Percentiles rank a stretch among this genome's conserved stretches.
Conservation (phyloP, 306 rosid species). For the Casuarina equisetifolia region DNA sequence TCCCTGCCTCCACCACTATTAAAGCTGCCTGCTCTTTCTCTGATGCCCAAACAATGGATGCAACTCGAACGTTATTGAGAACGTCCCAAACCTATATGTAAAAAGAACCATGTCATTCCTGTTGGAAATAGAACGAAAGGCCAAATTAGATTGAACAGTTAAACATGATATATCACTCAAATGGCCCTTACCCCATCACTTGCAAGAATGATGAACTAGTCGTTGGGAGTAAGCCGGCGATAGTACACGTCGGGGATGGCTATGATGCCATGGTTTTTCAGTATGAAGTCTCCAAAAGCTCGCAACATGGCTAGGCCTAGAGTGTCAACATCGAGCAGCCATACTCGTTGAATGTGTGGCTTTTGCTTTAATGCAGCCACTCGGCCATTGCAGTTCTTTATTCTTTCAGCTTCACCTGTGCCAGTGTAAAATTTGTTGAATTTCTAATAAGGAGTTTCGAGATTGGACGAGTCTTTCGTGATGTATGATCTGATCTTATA, state of each 20-base stretch:
- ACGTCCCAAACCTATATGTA: conserved; percentile 69
- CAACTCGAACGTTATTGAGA: conserved; percentile 56
- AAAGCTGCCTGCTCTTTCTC: conserved; percentile 57
- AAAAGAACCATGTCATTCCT: neutral
- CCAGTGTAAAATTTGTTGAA: neutral
- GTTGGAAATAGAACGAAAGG: neutral
- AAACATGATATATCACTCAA: conserved; percentile 27
- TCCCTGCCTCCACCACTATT: conserved; percentile 59
- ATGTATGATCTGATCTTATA: too few species aligned
- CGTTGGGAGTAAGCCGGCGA: conserved; percentile 42
- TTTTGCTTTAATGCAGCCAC: conserved; percentile 59
- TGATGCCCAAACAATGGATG: conserved; percentile 56
- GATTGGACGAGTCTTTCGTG: neutral
- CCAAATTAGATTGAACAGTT: conserved; percentile 30
- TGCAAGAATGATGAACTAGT: conserved; percentile 65
- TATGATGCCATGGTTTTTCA: conserved; percentile 68
- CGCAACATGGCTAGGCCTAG: conserved; percentile 89
- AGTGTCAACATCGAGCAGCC: conserved; percentile 49
- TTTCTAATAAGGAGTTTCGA: neutral
- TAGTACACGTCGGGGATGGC: conserved; percentile 55
- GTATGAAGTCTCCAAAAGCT: conserved; percentile 75
- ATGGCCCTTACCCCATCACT: conserved; percentile 25
- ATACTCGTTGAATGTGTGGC: conserved; percentile 61
- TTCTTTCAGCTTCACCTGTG: conserved; percentile 64
- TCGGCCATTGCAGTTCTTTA: conserved; percentile 56